Percentiles rank a stretch among this genome's conserved stretches.
Evolutionary conservation across 2,329 filamentous ascomycete genomes (phyloP).

Genomic region (Botrytis elliptica): DNA sequence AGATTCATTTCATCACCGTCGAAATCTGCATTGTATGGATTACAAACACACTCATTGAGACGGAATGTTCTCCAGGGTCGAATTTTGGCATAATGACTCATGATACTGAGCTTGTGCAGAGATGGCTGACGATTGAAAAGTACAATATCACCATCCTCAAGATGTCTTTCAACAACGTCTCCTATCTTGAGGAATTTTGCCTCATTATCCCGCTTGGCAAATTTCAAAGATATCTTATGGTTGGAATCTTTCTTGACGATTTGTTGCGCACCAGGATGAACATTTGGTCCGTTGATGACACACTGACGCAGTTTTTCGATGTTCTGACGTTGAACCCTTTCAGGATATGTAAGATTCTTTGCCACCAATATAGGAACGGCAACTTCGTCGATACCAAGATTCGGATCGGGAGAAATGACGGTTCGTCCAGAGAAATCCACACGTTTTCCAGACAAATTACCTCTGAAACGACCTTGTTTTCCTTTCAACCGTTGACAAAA

Average conservation of each 20-base stretch:
- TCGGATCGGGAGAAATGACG: conserved; percentile 96
- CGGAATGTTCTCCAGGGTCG: conserved; percentile 94
- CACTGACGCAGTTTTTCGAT: conserved; percentile 75
- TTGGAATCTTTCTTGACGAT: conserved; percentile 68
- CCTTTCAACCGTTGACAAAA: conserved; percentile 96
- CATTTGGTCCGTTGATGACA: conserved; percentile 70
- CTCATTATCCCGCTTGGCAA: conserved; percentile 67
- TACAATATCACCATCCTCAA: conserved; percentile 93
- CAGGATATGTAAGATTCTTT: conserved; percentile 93
- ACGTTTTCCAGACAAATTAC: conserved; percentile 95
- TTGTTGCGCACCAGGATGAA: conserved; percentile 86
- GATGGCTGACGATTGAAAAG: conserved; percentile 98
- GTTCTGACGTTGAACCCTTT: conserved; percentile 82
- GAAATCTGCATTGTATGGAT: conserved; percentile 98
- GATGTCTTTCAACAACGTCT: conserved; percentile 88
- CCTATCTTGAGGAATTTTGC: conserved; percentile 75
- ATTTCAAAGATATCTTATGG: conserved; percentile 74
- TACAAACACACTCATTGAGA: conserved; percentile 96
- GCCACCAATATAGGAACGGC: conserved; percentile 90
- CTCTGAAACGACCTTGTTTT: conserved; percentile 95
- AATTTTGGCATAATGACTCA: conserved; percentile 91
- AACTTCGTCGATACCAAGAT: conserved; percentile 89
- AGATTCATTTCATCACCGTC: conserved; percentile 99
- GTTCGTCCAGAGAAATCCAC: conserved; percentile 97
- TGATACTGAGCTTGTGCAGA: conserved; percentile 97